These are phyloP conservation scores for Sugiyamaella chiloensis DNA, from an alignment of 805 yeast species.

Conservation along the genomic window DNA sequence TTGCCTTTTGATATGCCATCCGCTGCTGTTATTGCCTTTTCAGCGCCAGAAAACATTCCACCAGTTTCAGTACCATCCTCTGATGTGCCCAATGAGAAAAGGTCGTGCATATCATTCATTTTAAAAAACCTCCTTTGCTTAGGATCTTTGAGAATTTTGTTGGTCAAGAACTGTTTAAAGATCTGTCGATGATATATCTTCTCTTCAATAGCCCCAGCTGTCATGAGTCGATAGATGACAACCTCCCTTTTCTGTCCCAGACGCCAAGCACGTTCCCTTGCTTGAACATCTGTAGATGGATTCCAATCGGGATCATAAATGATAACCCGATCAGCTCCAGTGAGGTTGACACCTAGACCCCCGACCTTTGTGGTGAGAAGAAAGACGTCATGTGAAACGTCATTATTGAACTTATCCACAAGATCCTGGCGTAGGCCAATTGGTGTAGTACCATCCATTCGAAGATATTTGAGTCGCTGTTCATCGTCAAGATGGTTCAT, in stretches of 20 bases:
- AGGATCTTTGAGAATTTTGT: slow-evolving; percentile 92
- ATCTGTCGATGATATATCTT: slow-evolving; percentile 96
- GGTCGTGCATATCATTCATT: slow-evolving; percentile 84
- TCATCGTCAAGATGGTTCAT: slow-evolving; percentile 40
- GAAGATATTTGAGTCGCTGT: slow-evolving; percentile 47
- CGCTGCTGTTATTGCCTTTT: slow-evolving; percentile 15
- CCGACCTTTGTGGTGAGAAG: slow-evolving; percentile 92
- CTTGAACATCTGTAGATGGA: slow-evolving; percentile 96
- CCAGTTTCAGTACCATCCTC: slow-evolving; percentile 66
- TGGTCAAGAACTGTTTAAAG: slow-evolving; percentile 89
- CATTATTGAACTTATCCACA: slow-evolving; percentile 76
- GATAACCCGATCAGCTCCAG: slow-evolving; percentile 93
- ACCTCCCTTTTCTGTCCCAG: slow-evolving; percentile 93
- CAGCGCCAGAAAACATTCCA: slow-evolving; percentile 51
- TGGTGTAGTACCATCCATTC: slow-evolving; percentile 95
- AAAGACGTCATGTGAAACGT: slow-evolving; percentile 58
- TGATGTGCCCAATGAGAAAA: slow-evolving; percentile 77
- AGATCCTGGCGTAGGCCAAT: slow-evolving; percentile 71
- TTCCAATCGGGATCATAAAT: slow-evolving; percentile 99
- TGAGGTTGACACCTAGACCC: slow-evolving; percentile 88
- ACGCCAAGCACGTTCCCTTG: slow-evolving; percentile 96
- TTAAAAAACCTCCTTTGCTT: slow-evolving; percentile 91
- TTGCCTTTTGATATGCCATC: slow-evolving; percentile 25
- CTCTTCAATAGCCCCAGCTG: slow-evolving; percentile 94
- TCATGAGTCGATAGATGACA: slow-evolving; percentile 84